phyloP scores from a whole-genome alignment of 257 asterid genomes.

The Ballota nigra region DNA sequence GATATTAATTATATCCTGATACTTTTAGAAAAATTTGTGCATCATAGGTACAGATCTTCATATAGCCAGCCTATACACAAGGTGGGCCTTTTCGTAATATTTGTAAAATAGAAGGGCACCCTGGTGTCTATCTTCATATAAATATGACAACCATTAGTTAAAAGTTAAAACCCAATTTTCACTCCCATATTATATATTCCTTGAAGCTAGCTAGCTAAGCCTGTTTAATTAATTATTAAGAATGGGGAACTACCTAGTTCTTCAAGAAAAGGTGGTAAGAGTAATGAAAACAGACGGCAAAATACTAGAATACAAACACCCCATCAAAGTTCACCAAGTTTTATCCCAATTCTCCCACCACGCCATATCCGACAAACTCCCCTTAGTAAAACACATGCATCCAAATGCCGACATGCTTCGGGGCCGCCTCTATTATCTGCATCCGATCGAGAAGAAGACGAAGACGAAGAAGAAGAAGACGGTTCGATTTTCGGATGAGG shows the following conservation, averaged over 20 bases:
- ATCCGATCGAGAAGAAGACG: conserved; percentile 33
- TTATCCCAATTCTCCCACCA: conserved; percentile 42
- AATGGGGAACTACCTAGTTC: conserved; percentile 63
- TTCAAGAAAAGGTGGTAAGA: conserved; percentile 38
- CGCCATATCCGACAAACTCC: conserved; percentile 39
- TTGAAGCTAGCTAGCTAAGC: too few relatives aligned
- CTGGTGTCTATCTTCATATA: conserved; percentile 32
- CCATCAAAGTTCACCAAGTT: conserved; percentile 42
- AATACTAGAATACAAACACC: conserved; percentile 49
- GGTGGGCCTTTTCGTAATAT: conserved; percentile 30
- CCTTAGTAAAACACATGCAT: conserved; percentile 32
- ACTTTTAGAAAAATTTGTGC: too few relatives aligned
- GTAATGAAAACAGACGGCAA: conserved; percentile 51
- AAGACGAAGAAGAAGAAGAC: conserved; percentile 23
- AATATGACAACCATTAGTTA: conserved; percentile 25
- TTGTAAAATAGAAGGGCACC: conserved; percentile 25
- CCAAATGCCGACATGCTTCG: conserved; percentile 42
- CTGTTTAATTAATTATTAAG: not conserved
- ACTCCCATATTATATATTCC: not conserved
- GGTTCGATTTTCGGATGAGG: conserved; percentile 38
- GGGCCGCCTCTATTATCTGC: conserved; percentile 41
- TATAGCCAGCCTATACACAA: too few relatives aligned
- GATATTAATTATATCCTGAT: too few relatives aligned
- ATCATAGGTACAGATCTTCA: too few relatives aligned
- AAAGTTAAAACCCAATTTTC: conserved; percentile 10